These are phyloP conservation scores for Lagenaria siceraria DNA, from an alignment of 306 rosid species.

Conservation along the genomic window DNA sequence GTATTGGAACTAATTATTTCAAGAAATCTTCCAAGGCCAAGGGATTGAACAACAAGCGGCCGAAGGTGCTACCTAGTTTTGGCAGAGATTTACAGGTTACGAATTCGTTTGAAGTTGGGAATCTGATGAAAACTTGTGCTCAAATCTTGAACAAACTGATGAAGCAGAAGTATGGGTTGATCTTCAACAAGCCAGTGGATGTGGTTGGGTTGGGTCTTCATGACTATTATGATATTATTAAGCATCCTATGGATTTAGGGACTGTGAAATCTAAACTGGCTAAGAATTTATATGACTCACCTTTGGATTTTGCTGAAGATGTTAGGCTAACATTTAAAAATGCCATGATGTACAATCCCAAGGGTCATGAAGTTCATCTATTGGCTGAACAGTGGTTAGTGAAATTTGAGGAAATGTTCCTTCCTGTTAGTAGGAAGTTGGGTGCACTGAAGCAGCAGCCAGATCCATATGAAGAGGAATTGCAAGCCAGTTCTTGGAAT, in stretches of 20 bases:
- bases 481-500: slow-evolving; percentile 80
- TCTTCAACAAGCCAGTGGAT: slow-evolving; percentile 68
- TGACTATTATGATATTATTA: slow-evolving; percentile 70
- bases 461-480: slow-evolving; percentile 54
- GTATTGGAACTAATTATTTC: slow-evolving; percentile 1
- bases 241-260: slow-evolving; percentile 93
- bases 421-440: slow-evolving; percentile 35
- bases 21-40: slow-evolving; percentile 48
- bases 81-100: slow-evolving; percentile 38
- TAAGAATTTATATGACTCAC: slow-evolving; percentile 30
- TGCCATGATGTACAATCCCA: slow-evolving; percentile 72
- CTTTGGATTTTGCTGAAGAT: slow-evolving; percentile 54
- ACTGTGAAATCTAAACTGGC: slow-evolving; percentile 50
- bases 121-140: slow-evolving; percentile 46
- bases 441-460: slow-evolving; percentile 18
- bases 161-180: slow-evolving; percentile 69
- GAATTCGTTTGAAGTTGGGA: slow-evolving; percentile 27
- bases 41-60: slow-evolving; percentile 57
- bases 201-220: slow-evolving; percentile 54
- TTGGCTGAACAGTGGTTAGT: slow-evolving; percentile 49
- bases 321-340: slow-evolving; percentile 72
- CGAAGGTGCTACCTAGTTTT: slow-evolving; percentile 10
- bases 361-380: slow-evolving; percentile 53
- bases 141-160: slow-evolving; percentile 61
- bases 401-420: slow-evolving; percentile 53